Evolutionary conservation across 768 basidiomycete genomes (phyloP).

Genomic region (Hericium coralloides): DNA sequence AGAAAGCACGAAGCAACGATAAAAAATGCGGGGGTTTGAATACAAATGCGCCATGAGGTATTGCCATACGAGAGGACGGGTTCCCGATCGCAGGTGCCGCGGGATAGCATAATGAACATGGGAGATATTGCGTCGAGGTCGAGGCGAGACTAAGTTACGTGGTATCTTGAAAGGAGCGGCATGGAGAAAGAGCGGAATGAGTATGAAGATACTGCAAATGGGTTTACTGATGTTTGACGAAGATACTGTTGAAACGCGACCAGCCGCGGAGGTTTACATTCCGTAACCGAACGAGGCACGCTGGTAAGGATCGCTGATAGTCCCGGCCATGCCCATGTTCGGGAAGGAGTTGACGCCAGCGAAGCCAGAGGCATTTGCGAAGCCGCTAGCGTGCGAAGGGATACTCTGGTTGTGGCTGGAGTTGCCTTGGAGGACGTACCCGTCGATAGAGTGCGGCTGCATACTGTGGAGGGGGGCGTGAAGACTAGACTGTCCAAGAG

Average conservation of each 20-base stretch:
- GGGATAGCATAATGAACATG: slow-evolving; percentile 19
- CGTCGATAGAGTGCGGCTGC: slow-evolving; percentile 68
- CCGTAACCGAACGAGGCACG: slow-evolving; percentile 66
- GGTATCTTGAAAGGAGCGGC: slow-evolving; percentile 13
- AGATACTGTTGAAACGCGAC: neutral
- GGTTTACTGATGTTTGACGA: neutral
- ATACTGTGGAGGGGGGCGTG: slow-evolving; percentile 45
- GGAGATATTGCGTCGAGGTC: slow-evolving; percentile 1
- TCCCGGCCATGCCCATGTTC: slow-evolving; percentile 35
- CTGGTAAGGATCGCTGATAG: slow-evolving; percentile 71
- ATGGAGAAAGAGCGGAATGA: slow-evolving; percentile 5
- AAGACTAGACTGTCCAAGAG: slow-evolving; percentile 17
- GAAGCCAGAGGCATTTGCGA: slow-evolving; percentile 46
- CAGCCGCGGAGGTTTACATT: slow-evolving; percentile 41
- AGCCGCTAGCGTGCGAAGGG: slow-evolving; percentile 49
- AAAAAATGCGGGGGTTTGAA: slow-evolving; percentile 26
- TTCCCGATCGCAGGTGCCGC: slow-evolving; percentile 18
- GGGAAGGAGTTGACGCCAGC: slow-evolving; percentile 45
- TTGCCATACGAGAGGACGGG: slow-evolving; percentile 24
- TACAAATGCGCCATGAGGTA: slow-evolving; percentile 30
- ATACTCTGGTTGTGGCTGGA: slow-evolving; percentile 57
- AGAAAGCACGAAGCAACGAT: slow-evolving; percentile 24
- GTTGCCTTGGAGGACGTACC: slow-evolving; percentile 71
- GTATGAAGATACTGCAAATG: neutral
- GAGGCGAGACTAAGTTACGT: slow-evolving; percentile 13